These are phyloP conservation scores for Geosmithia morbida DNA, from an alignment of 2,329 filamentous ascomycete genomes.

Conservation along the genomic window DNA sequence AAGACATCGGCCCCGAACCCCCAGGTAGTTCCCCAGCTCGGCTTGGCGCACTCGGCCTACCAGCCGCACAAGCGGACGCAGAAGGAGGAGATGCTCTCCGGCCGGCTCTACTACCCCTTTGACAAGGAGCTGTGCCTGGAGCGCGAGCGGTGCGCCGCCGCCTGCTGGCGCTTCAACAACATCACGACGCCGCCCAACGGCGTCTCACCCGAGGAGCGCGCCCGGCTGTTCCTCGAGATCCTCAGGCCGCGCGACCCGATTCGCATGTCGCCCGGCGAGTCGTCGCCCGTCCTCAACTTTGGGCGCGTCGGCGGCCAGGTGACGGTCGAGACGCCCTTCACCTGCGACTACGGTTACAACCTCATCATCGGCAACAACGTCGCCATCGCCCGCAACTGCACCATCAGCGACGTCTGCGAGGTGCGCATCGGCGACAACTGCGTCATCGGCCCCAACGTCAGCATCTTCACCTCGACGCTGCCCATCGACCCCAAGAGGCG, in stretches of 20 bases:
- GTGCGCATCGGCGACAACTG: constrained; percentile 69
- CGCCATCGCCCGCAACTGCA: constrained; percentile 69
- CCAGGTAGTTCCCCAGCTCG: constrained; percentile 43
- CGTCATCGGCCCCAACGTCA: constrained; percentile 72
- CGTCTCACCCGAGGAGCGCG: constrained; percentile 53
- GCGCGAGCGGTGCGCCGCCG: constrained; percentile 68
- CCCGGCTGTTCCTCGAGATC: constrained; percentile 58
- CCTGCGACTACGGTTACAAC: constrained; percentile 93
- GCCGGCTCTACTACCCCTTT: constrained; percentile 66
- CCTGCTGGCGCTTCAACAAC: constrained; percentile 78
- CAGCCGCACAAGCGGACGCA: constrained; percentile 42
- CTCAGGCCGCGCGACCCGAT: constrained; percentile 46
- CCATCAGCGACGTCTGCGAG: constrained; percentile 72
- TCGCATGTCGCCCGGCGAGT: constrained; percentile 38
- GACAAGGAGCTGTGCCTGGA: constrained; percentile 67
- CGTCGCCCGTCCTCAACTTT: constrained; percentile 33
- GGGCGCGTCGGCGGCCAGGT: constrained; percentile 61
- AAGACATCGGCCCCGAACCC: constrained; percentile 21
- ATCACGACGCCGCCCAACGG: constrained; percentile 57
- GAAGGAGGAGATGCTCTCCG: constrained; percentile 80
- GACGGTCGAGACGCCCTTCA: constrained; percentile 76
- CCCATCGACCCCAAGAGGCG: constrained; percentile 60
- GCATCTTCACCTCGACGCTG: constrained; percentile 63
- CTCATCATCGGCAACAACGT: constrained; percentile 77
- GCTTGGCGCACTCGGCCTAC: constrained; percentile 40